Percentiles rank a stretch among this genome's conserved stretches.
Evolutionary conservation across 2,329 filamentous ascomycete species (phyloP).

Genomic region (Lachnellula hyalina): DNA sequence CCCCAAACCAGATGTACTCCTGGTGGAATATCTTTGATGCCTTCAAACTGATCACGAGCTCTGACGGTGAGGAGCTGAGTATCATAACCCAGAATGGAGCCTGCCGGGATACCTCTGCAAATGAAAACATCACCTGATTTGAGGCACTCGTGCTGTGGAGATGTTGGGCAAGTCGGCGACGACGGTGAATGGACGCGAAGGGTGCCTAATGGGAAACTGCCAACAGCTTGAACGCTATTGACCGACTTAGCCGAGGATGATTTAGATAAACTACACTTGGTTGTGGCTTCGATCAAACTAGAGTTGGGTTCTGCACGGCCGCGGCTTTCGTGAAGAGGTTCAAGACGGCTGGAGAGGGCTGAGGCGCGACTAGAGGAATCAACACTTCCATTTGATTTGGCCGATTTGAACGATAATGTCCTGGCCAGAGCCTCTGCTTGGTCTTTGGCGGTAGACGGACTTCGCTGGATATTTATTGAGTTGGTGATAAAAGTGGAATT

Average conservation of each 20-base stretch:
- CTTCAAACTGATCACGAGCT: conserved; percentile 44
- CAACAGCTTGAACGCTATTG: conserved; percentile 30
- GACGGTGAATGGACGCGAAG: conserved; percentile 36
- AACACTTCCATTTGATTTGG: conserved; percentile 20
- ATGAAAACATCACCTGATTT: conserved; percentile 45
- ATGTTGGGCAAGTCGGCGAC: conserved; percentile 6
- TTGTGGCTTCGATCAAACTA: conserved; percentile 9
- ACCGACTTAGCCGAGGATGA: conserved; percentile 27
- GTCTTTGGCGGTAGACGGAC: conserved; percentile 18
- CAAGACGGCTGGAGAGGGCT: conserved; percentile 7
- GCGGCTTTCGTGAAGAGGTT: conserved; percentile 3
- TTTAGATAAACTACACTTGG: conserved; percentile 20
- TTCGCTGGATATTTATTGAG: conserved; percentile 23
- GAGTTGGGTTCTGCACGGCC: conserved; percentile 9
- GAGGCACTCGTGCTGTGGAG: conserved; percentile 21
- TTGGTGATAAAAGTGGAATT: conserved; percentile 25
- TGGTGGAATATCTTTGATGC: conserved; percentile 49
- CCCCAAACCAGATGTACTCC: conserved; percentile 58
- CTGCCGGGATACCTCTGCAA: conserved; percentile 43
- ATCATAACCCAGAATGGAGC: conserved; percentile 29
- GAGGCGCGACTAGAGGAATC: not conserved
- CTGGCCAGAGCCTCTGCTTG: conserved; percentile 18
- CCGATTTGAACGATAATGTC: conserved; percentile 22
- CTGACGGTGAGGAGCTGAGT: conserved; percentile 42
- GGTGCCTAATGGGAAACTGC: conserved; percentile 37